Conservation (phyloP, 768 basidiomycete species). For the Boletus patriciae region DNA sequence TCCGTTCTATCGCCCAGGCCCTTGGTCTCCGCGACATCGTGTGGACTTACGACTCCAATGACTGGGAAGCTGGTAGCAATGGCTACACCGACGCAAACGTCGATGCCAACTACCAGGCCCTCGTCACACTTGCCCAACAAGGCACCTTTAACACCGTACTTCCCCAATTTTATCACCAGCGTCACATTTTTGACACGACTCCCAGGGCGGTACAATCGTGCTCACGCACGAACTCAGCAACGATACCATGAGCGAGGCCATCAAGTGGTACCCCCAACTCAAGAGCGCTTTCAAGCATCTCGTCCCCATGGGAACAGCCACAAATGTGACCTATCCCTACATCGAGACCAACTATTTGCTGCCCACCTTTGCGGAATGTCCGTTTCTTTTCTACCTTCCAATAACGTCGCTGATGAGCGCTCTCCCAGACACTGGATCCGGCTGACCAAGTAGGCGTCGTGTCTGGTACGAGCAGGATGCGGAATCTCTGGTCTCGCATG, state of each 20-base stretch:
- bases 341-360: conserved; percentile 44
- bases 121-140: conserved; percentile 47
- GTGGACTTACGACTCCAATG: conserved; percentile 70
- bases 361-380: conserved; percentile 50
- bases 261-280: conserved; percentile 49
- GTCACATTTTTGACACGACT: not conserved
- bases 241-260: conserved; percentile 60
- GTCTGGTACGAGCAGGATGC: too few relatives aligned
- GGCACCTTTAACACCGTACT: conserved; percentile 43
- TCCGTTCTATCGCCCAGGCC: conserved; percentile 64
- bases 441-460: too few relatives aligned
- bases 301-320: conserved; percentile 52
- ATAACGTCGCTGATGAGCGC: not conserved
- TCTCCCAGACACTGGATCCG: conserved; percentile 23
- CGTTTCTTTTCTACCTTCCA: not conserved
- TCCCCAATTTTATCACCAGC: not conserved
- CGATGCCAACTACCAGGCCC: conserved; percentile 51
- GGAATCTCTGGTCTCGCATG: too few relatives aligned
- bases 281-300: conserved; percentile 47
- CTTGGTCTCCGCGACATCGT: conserved; percentile 71
- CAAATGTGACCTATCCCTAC: conserved; percentile 55
- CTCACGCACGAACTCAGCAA: conserved; percentile 57
- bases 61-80: conserved; percentile 65
- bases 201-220: conserved; percentile 50
- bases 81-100: conserved; percentile 45